These are phyloP conservation scores for Leccinum barrowsii DNA, from an alignment of 768 basidiomycete species.

Conservation along the genomic window DNA sequence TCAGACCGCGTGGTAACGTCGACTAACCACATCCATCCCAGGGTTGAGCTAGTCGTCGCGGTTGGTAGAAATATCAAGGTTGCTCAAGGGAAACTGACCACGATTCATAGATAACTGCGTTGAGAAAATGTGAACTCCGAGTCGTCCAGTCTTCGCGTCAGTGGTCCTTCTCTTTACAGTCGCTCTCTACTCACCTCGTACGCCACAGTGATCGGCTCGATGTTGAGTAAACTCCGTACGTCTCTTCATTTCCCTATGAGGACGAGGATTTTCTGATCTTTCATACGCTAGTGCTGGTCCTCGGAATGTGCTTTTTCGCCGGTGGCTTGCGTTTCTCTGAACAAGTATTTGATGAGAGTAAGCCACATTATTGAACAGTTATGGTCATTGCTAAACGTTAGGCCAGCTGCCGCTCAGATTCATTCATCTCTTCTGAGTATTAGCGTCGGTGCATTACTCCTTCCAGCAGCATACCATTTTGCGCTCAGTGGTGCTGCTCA, in stretches of 20 bases:
- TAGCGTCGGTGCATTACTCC: constrained; percentile 74
- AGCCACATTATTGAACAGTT: constrained; percentile 24
- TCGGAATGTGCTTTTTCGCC: constrained; percentile 91
- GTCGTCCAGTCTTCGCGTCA: constrained; percentile 78
- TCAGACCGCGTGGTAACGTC: neutral
- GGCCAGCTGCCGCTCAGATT: constrained; percentile 55
- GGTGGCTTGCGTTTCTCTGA: constrained; percentile 76
- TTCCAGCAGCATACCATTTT: constrained; percentile 80
- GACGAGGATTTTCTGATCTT: constrained; percentile 4
- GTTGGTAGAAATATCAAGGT: constrained; percentile 39
- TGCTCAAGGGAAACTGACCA: neutral
- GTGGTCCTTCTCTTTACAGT: constrained; percentile 21
- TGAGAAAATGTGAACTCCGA: constrained; percentile 76
- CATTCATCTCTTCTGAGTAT: constrained; percentile 75
- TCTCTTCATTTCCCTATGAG: constrained; percentile 7
- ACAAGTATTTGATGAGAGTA: constrained; percentile 74
- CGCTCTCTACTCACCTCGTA: constrained; percentile 6
- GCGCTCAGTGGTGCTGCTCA: constrained; percentile 31
- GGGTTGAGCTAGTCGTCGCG: constrained; percentile 66
- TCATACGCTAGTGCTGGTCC: constrained; percentile 55
- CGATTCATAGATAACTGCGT: constrained; percentile 55
- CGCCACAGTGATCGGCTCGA: constrained; percentile 70
- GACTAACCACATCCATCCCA: constrained; percentile 18
- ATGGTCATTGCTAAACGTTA: constrained; percentile 3
- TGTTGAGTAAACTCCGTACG: constrained; percentile 72